Evolutionary conservation across 2,329 filamentous ascomycete species (phyloP).

Genomic region (Westerdykella aurantiaca): DNA sequence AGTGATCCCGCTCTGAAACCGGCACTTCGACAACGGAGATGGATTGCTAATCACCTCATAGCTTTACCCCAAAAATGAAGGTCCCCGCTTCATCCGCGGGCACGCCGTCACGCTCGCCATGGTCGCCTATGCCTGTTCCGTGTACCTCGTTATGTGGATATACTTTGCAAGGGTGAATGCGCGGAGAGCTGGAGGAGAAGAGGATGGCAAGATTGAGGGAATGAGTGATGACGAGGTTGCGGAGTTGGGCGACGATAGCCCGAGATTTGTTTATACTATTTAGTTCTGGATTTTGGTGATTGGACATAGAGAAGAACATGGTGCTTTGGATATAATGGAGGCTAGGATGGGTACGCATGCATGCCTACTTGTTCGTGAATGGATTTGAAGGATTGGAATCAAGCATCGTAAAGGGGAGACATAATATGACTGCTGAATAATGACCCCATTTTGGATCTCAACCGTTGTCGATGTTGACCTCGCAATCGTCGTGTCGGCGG

Average conservation of each 20-base stretch:
- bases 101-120: slow-evolving; percentile 50
- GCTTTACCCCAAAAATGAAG: slow-evolving; percentile 43
- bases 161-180: slow-evolving; percentile 36
- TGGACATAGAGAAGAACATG: too few relatives aligned
- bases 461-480: too few relatives aligned
- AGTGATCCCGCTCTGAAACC: slow-evolving; percentile 13
- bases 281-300: slow-evolving; percentile 1
- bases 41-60: slow-evolving; percentile 12
- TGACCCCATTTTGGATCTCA: too few relatives aligned
- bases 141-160: slow-evolving; percentile 36
- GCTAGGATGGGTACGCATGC: too few relatives aligned
- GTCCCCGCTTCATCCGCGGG: slow-evolving; percentile 46
- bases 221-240: slow-evolving; percentile 41
- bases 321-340: too few relatives aligned
- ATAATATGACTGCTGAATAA: too few relatives aligned
- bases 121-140: slow-evolving; percentile 39
- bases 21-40: background rate
- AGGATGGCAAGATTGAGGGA: slow-evolving; percentile 37
- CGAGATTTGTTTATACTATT: slow-evolving; percentile 40
- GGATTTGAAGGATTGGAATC: too few relatives aligned
- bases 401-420: too few relatives aligned
- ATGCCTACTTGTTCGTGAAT: too few relatives aligned
- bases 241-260: slow-evolving; percentile 43
- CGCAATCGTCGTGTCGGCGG: too few relatives aligned
- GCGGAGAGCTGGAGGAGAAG: slow-evolving; percentile 35